phyloP scores from a whole-genome alignment of 148 eudicot species.

The Arctostaphylos glauca region DNA sequence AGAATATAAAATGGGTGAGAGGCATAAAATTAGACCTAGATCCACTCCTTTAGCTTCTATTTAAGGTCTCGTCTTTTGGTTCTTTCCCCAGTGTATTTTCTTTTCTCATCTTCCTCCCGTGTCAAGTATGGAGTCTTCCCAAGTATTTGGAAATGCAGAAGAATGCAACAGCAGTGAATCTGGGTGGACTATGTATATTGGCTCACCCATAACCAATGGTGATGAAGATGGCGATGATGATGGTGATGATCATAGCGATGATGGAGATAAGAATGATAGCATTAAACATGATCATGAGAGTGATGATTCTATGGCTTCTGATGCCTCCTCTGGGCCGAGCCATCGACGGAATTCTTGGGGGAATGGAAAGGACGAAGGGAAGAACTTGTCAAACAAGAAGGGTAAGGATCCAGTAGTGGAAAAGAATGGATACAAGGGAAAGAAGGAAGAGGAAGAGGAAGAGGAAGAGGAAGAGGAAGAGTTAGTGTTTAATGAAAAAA shows the following conservation, averaged over 20 bases:
- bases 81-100: neutral
- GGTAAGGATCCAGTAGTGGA: conserved; percentile 16
- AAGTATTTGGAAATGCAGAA: conserved; percentile 21
- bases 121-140: conserved; percentile 19
- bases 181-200: conserved; percentile 45
- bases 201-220: conserved; percentile 24
- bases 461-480: conserved; percentile 15
- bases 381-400: conserved; percentile 15
- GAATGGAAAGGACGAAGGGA: neutral
- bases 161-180: conserved; percentile 43
- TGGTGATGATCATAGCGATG: neutral
- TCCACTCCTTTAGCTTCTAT: neutral
- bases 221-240: neutral
- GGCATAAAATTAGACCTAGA: conserved; percentile 1
- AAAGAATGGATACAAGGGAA: neutral
- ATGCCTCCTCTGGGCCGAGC: conserved; percentile 40
- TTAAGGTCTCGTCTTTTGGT: neutral
- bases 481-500: conserved; percentile 9
- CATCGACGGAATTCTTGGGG: conserved; percentile 12
- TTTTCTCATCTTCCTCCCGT: neutral
- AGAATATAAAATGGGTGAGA: conserved; percentile 1
- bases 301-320: conserved; percentile 41
- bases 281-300: conserved; percentile 13
- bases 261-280: neutral
- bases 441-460: conserved; percentile 6